Evolutionary conservation across 1,284 basidiomycete genomes (phyloP), one percentile per base, ranked within the genome.

Genomic region (Mycena sp.): DNA sequence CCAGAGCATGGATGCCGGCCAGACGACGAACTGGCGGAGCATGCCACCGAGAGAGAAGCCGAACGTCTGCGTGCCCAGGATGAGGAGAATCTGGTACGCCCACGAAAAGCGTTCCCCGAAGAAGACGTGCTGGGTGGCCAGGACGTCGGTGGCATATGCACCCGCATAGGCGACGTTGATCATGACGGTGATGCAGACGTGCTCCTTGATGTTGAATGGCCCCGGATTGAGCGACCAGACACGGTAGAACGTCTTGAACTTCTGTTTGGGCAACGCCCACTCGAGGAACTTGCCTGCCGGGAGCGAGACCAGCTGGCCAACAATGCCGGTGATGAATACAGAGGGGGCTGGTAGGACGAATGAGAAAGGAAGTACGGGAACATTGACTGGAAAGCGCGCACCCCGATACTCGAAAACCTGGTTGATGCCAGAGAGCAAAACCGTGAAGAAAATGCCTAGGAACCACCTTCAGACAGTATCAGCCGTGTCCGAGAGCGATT

Each of bases 1-100:
- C 93, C 93, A 95, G 65, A 95, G 89, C 89, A 95, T 92, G 2
- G 89, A 88, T 0, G 92, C 90, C 0, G 93, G 93, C 69, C 86
- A 84, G 19, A 93, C 89, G 35, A 93, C 80, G 77, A 90, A 89
- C 17, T 84, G 82, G 16, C 85, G 77, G 51, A 83, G 81, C 50
- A 90, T 71, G 7, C 93, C 93, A 6, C 92, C 90, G 7, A 93
- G 81, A 11, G 88, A 86, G 69, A 93, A 91, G 0, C 92, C 93
- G 41, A 92, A 87, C 67, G 93, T 76, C 70, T 93, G 89, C 0
- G 89, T 89, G 2, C 90, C 86, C 72, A 95, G 82, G 28, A 90
- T 80, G 38, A 93, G 77, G 68, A 93, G 79, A 77, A 86, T 84
- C 82, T 87, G 83, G 55, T 65, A 70, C n/a, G 45, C 25, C 41